Conservation (phyloP, 345 rosid genomes). For the Rubroshorea leprosula region DNA sequence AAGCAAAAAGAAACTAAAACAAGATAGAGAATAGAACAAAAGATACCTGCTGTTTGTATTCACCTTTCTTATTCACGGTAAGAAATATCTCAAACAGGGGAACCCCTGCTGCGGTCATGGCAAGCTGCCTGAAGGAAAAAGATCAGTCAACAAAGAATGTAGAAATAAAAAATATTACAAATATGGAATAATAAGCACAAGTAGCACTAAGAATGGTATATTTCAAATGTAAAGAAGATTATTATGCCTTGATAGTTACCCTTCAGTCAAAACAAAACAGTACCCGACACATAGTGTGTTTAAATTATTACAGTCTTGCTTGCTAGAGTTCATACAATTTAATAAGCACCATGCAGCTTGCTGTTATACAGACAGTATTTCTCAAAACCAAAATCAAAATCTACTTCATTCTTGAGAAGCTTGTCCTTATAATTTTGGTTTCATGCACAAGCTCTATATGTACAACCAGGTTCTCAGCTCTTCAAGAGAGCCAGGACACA, state of each 20-base stretch:
- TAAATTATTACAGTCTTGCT: too few relatives aligned
- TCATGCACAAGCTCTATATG: neutral
- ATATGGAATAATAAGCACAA: neutral
- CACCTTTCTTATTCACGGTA: constrained; percentile 55
- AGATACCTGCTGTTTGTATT: constrained; percentile 76
- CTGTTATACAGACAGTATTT: neutral
- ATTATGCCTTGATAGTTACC: neutral
- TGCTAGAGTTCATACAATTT: neutral
- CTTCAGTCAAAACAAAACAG: neutral
- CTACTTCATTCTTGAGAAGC: neutral
- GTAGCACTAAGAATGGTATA: neutral
- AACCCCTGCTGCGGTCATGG: constrained; percentile 56
- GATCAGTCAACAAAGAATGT: constrained; percentile 15
- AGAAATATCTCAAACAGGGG: constrained; percentile 89
- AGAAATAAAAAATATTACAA: constrained; percentile 2
- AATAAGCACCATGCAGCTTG: neutral
- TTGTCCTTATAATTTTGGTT: neutral
- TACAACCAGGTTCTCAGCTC: too few relatives aligned
- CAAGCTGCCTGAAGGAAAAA: constrained; percentile 63
- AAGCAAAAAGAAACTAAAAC: constrained; percentile 3
- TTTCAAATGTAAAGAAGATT: neutral
- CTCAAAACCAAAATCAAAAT: neutral
- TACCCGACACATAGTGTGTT: neutral
- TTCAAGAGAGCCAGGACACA: too few relatives aligned
- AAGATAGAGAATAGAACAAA: constrained; percentile 8